These are phyloP conservation scores for Metschnikowia orientalis DNA, from an alignment of 805 yeast genomes.

Conservation along the genomic window DNA sequence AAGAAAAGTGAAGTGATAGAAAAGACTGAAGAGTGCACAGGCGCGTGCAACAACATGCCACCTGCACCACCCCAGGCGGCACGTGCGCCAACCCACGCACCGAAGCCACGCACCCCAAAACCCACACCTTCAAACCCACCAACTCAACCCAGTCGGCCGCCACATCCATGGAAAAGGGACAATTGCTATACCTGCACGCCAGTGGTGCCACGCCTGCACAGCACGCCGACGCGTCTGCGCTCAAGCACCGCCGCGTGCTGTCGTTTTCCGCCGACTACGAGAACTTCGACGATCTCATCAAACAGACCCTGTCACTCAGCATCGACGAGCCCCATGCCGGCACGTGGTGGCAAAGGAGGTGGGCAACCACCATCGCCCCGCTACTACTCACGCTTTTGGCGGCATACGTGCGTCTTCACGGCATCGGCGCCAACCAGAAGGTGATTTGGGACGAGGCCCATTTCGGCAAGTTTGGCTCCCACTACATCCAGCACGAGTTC, in stretches of 20 bases:
- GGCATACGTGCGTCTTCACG: slow-evolving; percentile 48
- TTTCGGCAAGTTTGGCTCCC: slow-evolving; percentile 82
- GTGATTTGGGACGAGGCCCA: slow-evolving; percentile 97
- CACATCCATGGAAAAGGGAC: slow-evolving; percentile 3
- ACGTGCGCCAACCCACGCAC: not conserved
- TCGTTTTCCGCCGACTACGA: slow-evolving; percentile 1
- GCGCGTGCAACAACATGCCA: not conserved
- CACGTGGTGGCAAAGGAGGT: not conserved
- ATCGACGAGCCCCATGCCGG: slow-evolving; percentile 7
- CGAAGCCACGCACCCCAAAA: not conserved
- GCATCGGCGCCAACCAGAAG: slow-evolving; percentile 53
- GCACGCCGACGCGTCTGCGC: not conserved
- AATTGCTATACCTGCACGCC: not conserved
- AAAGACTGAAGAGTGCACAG: too few relatives aligned
- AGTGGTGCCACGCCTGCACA: slow-evolving; percentile 1
- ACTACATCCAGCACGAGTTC: slow-evolving; percentile 72
- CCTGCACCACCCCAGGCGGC: not conserved
- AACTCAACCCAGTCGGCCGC: too few relatives aligned
- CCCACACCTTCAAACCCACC: not conserved
- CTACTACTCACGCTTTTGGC: slow-evolving; percentile 13
- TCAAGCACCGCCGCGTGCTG: slow-evolving; percentile 2
- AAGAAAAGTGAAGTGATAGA: too few relatives aligned
- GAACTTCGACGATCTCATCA: slow-evolving; percentile 15
- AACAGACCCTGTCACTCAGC: slow-evolving; percentile 15
- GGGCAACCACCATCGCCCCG: slow-evolving; percentile 10